phyloP scores from a whole-genome alignment of 83 land plant genomes.

The Isoetes engelmannii region DNA sequence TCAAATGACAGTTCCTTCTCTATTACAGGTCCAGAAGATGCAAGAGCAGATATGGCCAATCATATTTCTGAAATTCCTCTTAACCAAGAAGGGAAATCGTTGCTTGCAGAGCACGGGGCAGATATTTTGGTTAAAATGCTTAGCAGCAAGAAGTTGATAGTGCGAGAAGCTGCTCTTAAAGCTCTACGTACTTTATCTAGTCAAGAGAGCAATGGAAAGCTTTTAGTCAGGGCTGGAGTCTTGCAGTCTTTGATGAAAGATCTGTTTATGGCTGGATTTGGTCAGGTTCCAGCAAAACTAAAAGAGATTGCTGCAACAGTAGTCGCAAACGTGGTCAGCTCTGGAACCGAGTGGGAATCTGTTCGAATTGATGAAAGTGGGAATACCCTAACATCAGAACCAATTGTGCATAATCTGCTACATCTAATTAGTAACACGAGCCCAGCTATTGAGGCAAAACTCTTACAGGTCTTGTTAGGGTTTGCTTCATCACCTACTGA shows the following conservation, averaged over 20 bases:
- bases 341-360: slow-evolving; percentile 54
- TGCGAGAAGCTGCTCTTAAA: slow-evolving; percentile 76
- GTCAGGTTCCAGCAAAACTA: slow-evolving; percentile 67
- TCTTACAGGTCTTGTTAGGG: slow-evolving; percentile 88
- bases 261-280: slow-evolving; percentile 67
- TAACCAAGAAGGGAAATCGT: slow-evolving; percentile 64
- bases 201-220: slow-evolving; percentile 58
- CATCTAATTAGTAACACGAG: slow-evolving; percentile 96
- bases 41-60: slow-evolving; percentile 70
- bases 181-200: slow-evolving; percentile 80
- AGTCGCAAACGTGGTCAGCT: slow-evolving; percentile 77
- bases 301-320: slow-evolving; percentile 89
- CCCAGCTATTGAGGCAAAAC: slow-evolving; percentile 87
- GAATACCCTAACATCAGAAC: slow-evolving; percentile 81
- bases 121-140: slow-evolving; percentile 58
- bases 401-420: slow-evolving; percentile 61
- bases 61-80: slow-evolving; percentile 62
- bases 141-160: slow-evolving; percentile 46
- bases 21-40: slow-evolving; percentile 71
- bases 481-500: slow-evolving; percentile 63
- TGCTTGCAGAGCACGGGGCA: slow-evolving; percentile 59
- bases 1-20: background rate
- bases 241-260: slow-evolving; percentile 80
- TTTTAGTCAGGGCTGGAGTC: slow-evolving; percentile 71
- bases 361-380: slow-evolving; percentile 52